Evolutionary conservation across 1,284 basidiomycete species (phyloP).

Genomic region (Ceratobasidium sp.): DNA sequence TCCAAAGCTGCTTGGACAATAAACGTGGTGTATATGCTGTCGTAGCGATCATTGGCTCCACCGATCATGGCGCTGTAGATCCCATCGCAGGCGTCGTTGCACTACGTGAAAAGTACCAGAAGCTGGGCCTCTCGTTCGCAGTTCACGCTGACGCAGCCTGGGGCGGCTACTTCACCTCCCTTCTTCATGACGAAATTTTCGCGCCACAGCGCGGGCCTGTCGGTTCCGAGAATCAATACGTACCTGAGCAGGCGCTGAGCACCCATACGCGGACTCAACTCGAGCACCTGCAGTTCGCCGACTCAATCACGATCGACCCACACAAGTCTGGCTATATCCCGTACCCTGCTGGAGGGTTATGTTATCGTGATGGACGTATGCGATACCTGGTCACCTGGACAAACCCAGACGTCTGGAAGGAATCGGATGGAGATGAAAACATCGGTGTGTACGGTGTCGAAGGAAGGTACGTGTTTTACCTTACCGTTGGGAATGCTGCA

Average conservation of each 20-base stretch:
- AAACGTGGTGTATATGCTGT: slow-evolving; percentile 62
- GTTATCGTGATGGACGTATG: slow-evolving; percentile 62
- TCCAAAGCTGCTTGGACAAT: slow-evolving; percentile 57
- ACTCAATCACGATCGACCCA: slow-evolving; percentile 65
- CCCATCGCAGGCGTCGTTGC: slow-evolving; percentile 61
- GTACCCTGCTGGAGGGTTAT: slow-evolving; percentile 64
- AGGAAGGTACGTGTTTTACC: slow-evolving; percentile 59
- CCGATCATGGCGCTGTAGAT: slow-evolving; percentile 65
- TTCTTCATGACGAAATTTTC: slow-evolving; percentile 18
- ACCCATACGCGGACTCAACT: slow-evolving; percentile 54
- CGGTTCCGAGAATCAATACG: slow-evolving; percentile 50
- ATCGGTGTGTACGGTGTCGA: slow-evolving; percentile 65
- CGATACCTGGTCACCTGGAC: slow-evolving; percentile 63
- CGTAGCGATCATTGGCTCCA: slow-evolving; percentile 64
- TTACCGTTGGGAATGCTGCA: too few species aligned
- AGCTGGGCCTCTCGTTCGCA: slow-evolving; percentile 61
- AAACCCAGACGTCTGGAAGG: slow-evolving; percentile 59
- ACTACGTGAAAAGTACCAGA: slow-evolving; percentile 58
- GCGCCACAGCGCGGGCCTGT: slow-evolving; percentile 11
- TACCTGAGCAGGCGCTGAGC: slow-evolving; percentile 55
- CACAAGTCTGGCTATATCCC: slow-evolving; percentile 65
- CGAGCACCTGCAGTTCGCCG: slow-evolving; percentile 54
- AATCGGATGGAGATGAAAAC: slow-evolving; percentile 54
- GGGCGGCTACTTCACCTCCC: slow-evolving; percentile 63
- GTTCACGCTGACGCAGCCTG: slow-evolving; percentile 65